Evolutionary conservation across 2,329 filamentous ascomycete species (phyloP), one percentile per base, ranked within the genome.

Genomic region (Chalara sp.): DNA sequence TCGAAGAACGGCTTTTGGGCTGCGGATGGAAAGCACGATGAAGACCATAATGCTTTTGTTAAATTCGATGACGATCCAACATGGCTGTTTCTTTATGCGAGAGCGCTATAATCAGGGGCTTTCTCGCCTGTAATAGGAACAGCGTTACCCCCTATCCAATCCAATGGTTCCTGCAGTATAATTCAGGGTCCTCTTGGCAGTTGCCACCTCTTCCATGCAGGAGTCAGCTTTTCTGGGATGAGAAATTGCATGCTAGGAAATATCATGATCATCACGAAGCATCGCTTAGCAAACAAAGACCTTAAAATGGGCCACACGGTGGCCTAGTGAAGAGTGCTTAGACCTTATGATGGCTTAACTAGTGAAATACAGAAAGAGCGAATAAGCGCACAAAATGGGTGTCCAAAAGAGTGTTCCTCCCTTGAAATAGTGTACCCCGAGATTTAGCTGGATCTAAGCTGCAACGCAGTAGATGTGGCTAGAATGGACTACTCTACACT

Each of bases 21-120:
- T n/a, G 21, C 35, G n/a, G 30, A 44, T 33, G 42, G 30, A n/a
- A 2, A 6, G 8, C 32, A 10, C 29, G 44, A 31, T 30, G 29
- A 43, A 6, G 31, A 29, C n/a, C 28, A 37, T 37, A 13, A 29
- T 6, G 40, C 39, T 47, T 41, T 31, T 33, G 28, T 6, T 7
- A 48, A 44, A 41, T 47, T 42, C 11, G 31, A 47, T 54, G 49
- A 44, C 46, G 49, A 54, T 54, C 52, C 11, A 49, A 28, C 7
- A 32, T 8, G 35, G 43, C 46, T 51, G 33, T 29, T 28, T 46
- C 7, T 32, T 46, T 45, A 48, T 51, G 37, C 48, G 42, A 5
- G 45, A 33, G 2, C 43, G 11, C 31, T 44, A 29, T 30, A 13
- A 30, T 2, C 12, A n/a, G 7, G 42, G 42, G 11, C 42, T 31